Evolutionary conservation across 257 asterid species (phyloP).

Genomic region (Petrea volubilis): DNA sequence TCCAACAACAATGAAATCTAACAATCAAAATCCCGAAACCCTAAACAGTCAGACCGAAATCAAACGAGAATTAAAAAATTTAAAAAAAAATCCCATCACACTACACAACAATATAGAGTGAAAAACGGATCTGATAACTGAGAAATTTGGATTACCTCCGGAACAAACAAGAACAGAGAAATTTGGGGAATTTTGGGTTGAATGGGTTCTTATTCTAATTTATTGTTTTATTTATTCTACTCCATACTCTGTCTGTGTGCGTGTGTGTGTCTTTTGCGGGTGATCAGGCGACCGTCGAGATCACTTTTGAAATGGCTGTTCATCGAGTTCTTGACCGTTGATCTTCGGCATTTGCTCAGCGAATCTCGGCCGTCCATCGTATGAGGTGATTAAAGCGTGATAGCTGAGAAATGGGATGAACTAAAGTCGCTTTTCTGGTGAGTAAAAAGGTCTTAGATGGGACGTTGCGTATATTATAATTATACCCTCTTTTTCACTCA

Average conservation of each 20-base stretch:
- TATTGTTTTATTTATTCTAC: background rate
- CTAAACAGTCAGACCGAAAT: conserved; percentile 27
- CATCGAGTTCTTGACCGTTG: conserved; percentile 38
- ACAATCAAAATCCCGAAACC: conserved; percentile 22
- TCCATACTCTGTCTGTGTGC: too few relatives aligned
- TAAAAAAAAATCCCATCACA: background rate
- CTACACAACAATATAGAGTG: background rate
- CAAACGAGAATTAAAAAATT: background rate
- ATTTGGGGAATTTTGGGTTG: background rate
- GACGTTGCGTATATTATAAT: too few relatives aligned
- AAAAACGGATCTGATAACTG: conserved; percentile 3
- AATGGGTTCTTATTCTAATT: background rate
- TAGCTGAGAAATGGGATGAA: too few relatives aligned
- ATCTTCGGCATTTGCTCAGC: conserved; percentile 35
- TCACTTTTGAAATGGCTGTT: conserved; percentile 34
- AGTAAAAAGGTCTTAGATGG: too few relatives aligned
- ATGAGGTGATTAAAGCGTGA: conserved; percentile 2
- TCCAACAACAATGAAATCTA: background rate
- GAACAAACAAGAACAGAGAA: conserved; percentile 13
- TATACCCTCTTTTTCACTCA: too few relatives aligned
- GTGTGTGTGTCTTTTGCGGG: background rate
- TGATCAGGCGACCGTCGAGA: conserved; percentile 17
- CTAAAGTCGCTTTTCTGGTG: too few relatives aligned
- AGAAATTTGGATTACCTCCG: conserved; percentile 28
- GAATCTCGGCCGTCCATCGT: conserved; percentile 32